Conservation (phyloP, 2,329 filamentous ascomycete genomes). For the Ceratocystiopsis minuta region DNA sequence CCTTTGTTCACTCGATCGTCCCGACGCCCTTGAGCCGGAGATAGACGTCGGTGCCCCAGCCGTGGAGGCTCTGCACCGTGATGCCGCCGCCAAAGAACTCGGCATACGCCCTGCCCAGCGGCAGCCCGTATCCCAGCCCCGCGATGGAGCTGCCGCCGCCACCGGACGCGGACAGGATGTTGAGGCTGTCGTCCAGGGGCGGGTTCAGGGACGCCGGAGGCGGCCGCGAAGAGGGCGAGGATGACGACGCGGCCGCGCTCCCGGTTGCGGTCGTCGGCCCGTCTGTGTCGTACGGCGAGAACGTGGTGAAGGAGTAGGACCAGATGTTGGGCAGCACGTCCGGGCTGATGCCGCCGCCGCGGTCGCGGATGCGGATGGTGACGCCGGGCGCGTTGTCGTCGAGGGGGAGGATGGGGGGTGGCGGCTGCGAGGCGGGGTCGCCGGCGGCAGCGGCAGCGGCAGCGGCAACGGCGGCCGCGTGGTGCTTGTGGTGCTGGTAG, state of each 20-base stretch:
- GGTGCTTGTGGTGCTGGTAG: conserved; percentile 1
- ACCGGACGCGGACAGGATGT: conserved; percentile 48
- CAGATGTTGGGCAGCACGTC: conserved; percentile 76
- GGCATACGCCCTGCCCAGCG: conserved; percentile 79
- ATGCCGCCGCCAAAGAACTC: conserved; percentile 97
- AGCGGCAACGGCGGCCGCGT: no score
- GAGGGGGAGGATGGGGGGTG: conserved; percentile 31
- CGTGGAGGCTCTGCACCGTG: conserved; percentile 83
- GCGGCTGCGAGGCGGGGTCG: no score
- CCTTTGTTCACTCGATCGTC: not conserved
- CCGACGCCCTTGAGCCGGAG: conserved; percentile 41
- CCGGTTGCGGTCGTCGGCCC: not conserved
- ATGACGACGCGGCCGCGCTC: not conserved
- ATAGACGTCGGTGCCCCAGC: conserved; percentile 69
- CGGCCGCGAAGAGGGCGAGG: not conserved
- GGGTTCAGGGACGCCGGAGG: conserved; percentile 2
- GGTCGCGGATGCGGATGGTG: conserved; percentile 85
- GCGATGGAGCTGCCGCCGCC: conserved; percentile 72
- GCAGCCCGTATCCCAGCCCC: conserved; percentile 81
- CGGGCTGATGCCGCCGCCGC: conserved; percentile 81
- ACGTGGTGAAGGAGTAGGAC: conserved; percentile 96
- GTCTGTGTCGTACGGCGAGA: conserved; percentile 43
- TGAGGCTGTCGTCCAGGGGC: conserved; percentile 39
- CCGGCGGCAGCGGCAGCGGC: no score
- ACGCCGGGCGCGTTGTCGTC: conserved; percentile 61